Base-by-base conservation (phyloP, 2,329 filamentous ascomycete genomes). In the Stemphylium beticola region DNA sequence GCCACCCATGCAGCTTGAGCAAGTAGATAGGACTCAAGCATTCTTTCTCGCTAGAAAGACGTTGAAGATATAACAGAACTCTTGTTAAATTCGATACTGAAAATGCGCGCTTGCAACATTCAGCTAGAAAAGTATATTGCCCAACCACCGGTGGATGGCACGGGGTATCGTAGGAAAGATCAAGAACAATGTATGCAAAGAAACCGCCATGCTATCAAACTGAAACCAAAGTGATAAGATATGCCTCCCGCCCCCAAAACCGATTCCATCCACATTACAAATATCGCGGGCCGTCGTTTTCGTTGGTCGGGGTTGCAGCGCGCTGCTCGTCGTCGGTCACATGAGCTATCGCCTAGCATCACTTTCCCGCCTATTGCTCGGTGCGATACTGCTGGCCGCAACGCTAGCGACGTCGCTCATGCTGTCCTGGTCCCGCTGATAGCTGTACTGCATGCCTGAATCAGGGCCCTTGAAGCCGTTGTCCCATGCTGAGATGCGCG, bases 401-500 rank as follows among this genome's bases (percentile, higher is more conserved):
- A 58, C 38, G 29, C 55, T 58, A 6, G 47, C 53, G 15, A 62
- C 58, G 37, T 62, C 61, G 43, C 61, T 64, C 61, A 64, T 64
- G 29, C 49, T 42, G 34, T 64, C 61, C 50, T 64, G 59, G 14
- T 64, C 61, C 9, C 61, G 53, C 49, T 64, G 61, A 20, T 64
- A 64, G 32, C 61, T 64, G 17, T 64, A 64, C 22, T 64, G 57
- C 40, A 55, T 54, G 2, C 55, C 58, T 2, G 57, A 58, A 17
- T 58, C 60, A 1, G 57, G 49, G 43, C 65, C 62, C 24, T 68
- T 67, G 58, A 67, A 72, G 15, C 69, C 69, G 41, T 74, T 71
- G 51, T 74, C 72, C 72, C 72, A 74, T 4, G 62, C 69, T 26
- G 64, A 65, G 44, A 74, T 70, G 26, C 72, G 68, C 37, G 67